phyloP scores from a whole-genome alignment of 768 basidiomycete genomes.

The Tephrocybe sp. region DNA sequence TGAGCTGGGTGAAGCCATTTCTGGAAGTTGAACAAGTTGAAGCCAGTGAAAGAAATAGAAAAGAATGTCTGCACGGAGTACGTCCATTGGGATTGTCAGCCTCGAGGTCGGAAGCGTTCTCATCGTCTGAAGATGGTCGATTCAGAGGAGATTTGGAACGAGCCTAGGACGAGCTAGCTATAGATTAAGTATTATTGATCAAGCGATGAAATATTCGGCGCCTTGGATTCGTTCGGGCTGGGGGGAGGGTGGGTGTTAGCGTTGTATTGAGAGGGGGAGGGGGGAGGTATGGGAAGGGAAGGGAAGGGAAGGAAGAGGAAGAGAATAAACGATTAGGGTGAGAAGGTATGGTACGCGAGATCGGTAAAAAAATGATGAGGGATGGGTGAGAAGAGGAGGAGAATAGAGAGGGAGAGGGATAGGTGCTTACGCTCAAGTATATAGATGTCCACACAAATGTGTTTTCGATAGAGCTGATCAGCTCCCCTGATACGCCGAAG shows the following conservation, averaged over 20 bases:
- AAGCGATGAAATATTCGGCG: slow-evolving; percentile 94
- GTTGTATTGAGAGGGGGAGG: background rate
- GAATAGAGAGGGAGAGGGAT: slow-evolving; percentile 3
- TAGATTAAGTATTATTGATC: too few species aligned
- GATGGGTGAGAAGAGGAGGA: background rate
- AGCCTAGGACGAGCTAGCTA: slow-evolving; percentile 92
- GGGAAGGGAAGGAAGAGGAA: too few species aligned
- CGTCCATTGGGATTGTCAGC: slow-evolving; percentile 58
- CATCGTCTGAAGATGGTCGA: slow-evolving; percentile 32
- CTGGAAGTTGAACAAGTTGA: too few species aligned
- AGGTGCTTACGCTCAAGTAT: slow-evolving; percentile 89
- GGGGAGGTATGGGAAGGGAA: slow-evolving; percentile 5
- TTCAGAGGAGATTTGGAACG: slow-evolving; percentile 93
- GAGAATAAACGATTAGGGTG: too few species aligned
- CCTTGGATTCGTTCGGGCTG: slow-evolving; percentile 99
- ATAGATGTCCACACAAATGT: slow-evolving; percentile 98
- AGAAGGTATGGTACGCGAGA: too few species aligned
- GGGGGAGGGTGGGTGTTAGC: background rate
- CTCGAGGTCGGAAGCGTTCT: slow-evolving; percentile 69
- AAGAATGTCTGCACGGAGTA: too few species aligned
- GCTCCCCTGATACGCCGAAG: slow-evolving; percentile 97
- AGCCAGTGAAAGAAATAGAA: too few species aligned
- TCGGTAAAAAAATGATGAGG: too few species aligned
- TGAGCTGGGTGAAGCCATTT: too few species aligned
- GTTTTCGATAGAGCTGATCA: slow-evolving; percentile 98